Percentiles rank a stretch among this genome's conserved stretches.
These are phyloP conservation scores for Boletus pseudo-olivaceus DNA, from an alignment of 768 basidiomycete genomes.

Conservation along the genomic window DNA sequence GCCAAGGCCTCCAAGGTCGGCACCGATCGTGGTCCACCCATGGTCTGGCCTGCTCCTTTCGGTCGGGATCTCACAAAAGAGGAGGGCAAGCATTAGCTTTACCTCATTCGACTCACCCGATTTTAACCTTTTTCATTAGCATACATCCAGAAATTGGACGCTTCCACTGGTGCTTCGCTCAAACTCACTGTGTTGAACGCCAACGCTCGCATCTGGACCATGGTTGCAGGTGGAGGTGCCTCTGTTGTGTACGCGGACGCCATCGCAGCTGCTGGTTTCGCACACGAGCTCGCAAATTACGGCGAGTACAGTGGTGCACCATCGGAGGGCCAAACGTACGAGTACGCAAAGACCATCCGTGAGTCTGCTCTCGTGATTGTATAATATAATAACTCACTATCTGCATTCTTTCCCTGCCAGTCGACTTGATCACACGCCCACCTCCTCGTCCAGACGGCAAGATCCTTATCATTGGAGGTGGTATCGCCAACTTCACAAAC, in stretches of 20 bases:
- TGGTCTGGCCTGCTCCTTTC: conserved; percentile 96
- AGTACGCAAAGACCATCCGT: conserved; percentile 98
- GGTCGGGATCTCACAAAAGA: conserved; percentile 98
- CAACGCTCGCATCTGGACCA: conserved; percentile 97
- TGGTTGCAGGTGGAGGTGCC: conserved; percentile 97
- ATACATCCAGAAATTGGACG: conserved; percentile 98
- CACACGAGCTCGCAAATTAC: conserved; percentile 98
- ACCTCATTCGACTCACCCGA: rapidly evolving
- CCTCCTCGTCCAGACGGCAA: conserved; percentile 83
- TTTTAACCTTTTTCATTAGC: conserved; percentile 38
- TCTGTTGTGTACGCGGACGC: conserved; percentile 70
- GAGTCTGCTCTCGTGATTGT: conserved; percentile 28
- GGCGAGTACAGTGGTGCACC: conserved; percentile 99
- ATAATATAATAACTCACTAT: not conserved
- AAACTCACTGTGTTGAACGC: conserved; percentile 96
- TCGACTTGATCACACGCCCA: conserved; percentile 95
- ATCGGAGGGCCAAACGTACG: conserved; percentile 96
- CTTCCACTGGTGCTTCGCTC: conserved; percentile 94
- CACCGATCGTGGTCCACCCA: conserved; percentile 94
- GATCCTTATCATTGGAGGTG: conserved; percentile 98
- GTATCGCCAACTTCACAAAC: conserved; percentile 99
- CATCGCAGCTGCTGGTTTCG: conserved; percentile 89
- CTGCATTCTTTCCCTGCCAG: conserved; percentile 29
- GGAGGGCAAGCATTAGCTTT: conserved; percentile 41
- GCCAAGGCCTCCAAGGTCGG: conserved; percentile 51